Conservation (phyloP, 2,329 filamentous ascomycete species). For the Fusarium transvaalense region DNA sequence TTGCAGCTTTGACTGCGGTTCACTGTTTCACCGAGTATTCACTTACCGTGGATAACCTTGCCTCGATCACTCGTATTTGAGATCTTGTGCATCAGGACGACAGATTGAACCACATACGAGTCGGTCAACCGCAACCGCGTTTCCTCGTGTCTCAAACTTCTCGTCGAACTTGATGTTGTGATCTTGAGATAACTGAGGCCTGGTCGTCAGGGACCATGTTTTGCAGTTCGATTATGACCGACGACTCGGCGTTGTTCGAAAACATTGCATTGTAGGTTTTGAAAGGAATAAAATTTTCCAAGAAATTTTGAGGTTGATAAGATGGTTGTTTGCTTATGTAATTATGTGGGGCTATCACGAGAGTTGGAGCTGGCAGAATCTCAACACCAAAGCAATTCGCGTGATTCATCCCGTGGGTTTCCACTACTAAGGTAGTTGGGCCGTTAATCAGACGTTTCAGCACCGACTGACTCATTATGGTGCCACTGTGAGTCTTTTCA, state of each 20-base stretch:
- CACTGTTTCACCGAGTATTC: conserved; percentile 30
- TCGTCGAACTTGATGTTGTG: not conserved
- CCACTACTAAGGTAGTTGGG: not conserved
- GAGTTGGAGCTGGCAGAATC: not conserved
- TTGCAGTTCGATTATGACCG: conserved; percentile 5
- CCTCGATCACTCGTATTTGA: conserved; percentile 24
- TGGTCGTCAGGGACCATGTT: not conserved
- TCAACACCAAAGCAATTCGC: not conserved
- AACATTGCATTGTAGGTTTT: conserved; percentile 4
- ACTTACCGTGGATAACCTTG: conserved; percentile 28
- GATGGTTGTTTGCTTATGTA: conserved; percentile 37
- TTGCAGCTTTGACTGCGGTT: conserved; percentile 37
- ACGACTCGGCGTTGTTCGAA: not conserved
- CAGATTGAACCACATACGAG: conserved; percentile 16
- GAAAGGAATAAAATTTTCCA: conserved; percentile 32
- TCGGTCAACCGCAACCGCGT: not conserved
- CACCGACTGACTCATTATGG: not conserved
- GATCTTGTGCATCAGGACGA: conserved; percentile 26
- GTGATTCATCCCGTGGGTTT: not conserved
- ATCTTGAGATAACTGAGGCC: conserved; percentile 11
- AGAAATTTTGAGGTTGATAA: conserved; percentile 27
- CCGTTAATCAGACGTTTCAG: not conserved
- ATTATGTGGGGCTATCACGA: conserved; percentile 11
- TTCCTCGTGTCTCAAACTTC: conserved; percentile 14
- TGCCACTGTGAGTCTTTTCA: not conserved